Conservation (phyloP, 306 rosid species). For the Chamaecrista fasciculata region DNA sequence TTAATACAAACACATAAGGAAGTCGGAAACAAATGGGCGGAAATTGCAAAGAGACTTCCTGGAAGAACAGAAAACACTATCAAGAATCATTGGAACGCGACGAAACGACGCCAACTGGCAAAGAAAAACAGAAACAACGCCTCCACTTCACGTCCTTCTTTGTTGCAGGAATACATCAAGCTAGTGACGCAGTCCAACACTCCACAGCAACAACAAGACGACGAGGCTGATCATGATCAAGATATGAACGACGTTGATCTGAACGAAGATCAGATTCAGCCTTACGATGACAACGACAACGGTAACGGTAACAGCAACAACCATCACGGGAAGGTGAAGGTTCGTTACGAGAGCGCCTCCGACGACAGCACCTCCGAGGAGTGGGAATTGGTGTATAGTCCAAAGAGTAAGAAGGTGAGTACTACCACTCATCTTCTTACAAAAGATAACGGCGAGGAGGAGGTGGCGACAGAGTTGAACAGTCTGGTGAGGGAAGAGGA, state of each 20-base stretch:
- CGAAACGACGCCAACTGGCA: constrained; percentile 41
- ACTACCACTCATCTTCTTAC: too few species aligned
- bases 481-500: constrained; percentile 2
- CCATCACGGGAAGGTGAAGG: neutral
- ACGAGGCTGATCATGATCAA: too few species aligned
- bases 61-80: constrained; percentile 58
- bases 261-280: too few species aligned
- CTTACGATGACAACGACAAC: neutral
- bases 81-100: constrained; percentile 68
- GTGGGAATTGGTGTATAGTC: too few species aligned
- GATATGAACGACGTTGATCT: too few species aligned
- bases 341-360: neutral
- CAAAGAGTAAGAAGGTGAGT: too few species aligned
- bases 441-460: neutral
- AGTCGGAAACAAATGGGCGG: constrained; percentile 62
- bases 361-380: neutral
- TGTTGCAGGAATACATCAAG: constrained; percentile 45
- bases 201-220: too few species aligned
- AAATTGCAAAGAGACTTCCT: constrained; percentile 48
- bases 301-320: too few species aligned
- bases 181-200: neutral
- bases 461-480: constrained; percentile 15
- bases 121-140: constrained; percentile 17
- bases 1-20: constrained; percentile 45
- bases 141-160: neutral